phyloP scores from a whole-genome alignment of 306 rosid species.

The Mimosa bimucronata region DNA sequence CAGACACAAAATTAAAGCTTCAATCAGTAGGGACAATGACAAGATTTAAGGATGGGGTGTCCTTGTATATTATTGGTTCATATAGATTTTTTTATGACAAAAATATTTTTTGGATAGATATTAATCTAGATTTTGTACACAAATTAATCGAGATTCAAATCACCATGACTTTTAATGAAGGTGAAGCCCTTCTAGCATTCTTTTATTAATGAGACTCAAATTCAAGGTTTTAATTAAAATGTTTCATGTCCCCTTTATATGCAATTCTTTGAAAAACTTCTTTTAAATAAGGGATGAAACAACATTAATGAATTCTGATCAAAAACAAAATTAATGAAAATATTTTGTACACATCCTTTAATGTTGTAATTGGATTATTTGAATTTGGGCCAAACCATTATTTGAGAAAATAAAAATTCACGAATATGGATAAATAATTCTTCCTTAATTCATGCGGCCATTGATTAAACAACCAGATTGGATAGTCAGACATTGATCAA shows the following conservation, averaged over 20 bases:
- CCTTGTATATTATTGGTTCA: constrained; percentile 35
- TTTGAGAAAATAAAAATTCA: too few species aligned
- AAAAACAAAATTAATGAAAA: neutral
- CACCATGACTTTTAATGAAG: neutral
- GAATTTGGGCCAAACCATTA: too few species aligned
- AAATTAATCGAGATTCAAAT: neutral
- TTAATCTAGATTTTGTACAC: neutral
- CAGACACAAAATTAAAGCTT: constrained; percentile 11
- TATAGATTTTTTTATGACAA: constrained; percentile 5
- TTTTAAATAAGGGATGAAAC: too few species aligned
- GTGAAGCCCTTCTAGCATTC: neutral
- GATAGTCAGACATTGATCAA: too few species aligned
- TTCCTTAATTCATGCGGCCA: too few species aligned
- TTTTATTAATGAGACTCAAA: neutral
- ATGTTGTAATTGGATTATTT: too few species aligned
- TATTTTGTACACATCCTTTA: neutral
- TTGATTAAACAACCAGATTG: too few species aligned
- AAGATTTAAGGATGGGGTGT: constrained; percentile 41
- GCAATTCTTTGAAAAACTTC: neutral
- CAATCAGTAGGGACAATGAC: constrained; percentile 37
- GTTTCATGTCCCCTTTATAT: neutral
- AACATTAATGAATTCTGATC: too few species aligned
- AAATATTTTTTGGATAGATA: neutral
- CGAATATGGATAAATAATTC: too few species aligned
- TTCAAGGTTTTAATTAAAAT: neutral